These are phyloP conservation scores for Coffea eugenioides DNA, from an alignment of 257 asterid species.

Conservation along the genomic window DNA sequence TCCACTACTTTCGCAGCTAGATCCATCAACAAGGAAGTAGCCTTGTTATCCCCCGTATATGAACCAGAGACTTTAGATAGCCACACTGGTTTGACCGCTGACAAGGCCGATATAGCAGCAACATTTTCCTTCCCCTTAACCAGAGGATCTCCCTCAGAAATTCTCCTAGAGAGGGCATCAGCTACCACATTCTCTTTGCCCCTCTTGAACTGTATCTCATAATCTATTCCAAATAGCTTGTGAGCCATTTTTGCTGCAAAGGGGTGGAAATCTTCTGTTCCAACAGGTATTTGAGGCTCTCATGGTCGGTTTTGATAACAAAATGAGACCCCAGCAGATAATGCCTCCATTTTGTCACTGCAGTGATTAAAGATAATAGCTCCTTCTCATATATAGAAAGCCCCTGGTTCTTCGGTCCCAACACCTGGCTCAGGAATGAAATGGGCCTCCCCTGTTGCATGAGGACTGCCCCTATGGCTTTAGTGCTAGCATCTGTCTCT, in stretches of 20 bases:
- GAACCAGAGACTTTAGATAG: accelerated
- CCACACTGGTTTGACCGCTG: background rate
- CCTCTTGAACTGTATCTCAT: background rate
- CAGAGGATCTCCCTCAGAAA: background rate
- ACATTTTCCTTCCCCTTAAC: too few species aligned
- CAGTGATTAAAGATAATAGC: background rate
- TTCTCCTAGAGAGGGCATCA: background rate
- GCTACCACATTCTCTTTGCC: background rate
- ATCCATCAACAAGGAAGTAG: too few species aligned
- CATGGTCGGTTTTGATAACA: background rate
- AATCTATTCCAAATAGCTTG: background rate
- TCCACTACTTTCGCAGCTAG: too few species aligned
- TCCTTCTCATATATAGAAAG: background rate
- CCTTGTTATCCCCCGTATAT: too few species aligned
- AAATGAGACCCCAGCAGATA: background rate
- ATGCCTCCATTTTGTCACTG: slow-evolving; percentile 1
- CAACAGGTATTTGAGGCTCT: background rate
- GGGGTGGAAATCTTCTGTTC: background rate
- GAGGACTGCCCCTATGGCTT: background rate
- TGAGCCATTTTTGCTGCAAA: background rate
- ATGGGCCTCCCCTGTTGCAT: background rate
- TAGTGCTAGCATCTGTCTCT: background rate
- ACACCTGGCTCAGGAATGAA: background rate
- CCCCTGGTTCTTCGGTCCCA: background rate
- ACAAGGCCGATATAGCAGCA: background rate